phyloP scores from a whole-genome alignment of 2,329 filamentous ascomycete genomes.

The Colletotrichum karsti region DNA sequence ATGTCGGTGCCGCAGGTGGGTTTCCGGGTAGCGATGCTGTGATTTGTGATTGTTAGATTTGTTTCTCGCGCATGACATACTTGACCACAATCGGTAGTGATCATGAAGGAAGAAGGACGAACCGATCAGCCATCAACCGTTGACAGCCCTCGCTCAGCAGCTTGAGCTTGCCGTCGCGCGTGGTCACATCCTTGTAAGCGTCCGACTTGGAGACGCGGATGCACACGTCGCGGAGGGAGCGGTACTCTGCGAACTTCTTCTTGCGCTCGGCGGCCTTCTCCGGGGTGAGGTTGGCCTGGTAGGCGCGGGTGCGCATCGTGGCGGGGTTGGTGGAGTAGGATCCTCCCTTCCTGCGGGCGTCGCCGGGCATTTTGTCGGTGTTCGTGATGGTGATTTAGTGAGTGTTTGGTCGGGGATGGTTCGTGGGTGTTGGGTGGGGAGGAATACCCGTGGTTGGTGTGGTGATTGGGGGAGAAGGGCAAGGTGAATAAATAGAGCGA shows the following conservation, averaged over 20 bases:
- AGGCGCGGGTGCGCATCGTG: background rate
- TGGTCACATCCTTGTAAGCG: background rate
- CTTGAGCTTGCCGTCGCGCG: background rate
- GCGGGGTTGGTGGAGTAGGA: constrained; percentile 3
- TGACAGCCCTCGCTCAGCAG: background rate
- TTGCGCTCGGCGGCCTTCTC: background rate
- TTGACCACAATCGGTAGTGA: no score
- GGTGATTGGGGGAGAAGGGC: background rate
- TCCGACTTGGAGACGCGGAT: background rate
- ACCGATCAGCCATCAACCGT: background rate
- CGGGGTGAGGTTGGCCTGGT: background rate
- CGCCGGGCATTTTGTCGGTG: background rate
- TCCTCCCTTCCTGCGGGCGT: constrained; percentile 10
- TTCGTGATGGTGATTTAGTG: background rate
- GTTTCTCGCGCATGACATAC: fast-evolving
- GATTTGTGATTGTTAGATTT: fast-evolving
- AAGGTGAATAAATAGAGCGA: background rate
- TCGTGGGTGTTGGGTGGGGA: background rate
- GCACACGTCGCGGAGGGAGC: background rate
- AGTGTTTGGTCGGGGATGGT: background rate
- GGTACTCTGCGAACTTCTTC: constrained; percentile 3
- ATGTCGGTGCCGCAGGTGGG: background rate
- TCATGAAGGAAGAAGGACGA: background rate
- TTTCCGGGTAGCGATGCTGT: background rate
- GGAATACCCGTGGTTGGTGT: background rate